Conservation (phyloP, 225 moss, liverwort and hornwort species). For the Bryoerythrophyllum caledonicum region DNA sequence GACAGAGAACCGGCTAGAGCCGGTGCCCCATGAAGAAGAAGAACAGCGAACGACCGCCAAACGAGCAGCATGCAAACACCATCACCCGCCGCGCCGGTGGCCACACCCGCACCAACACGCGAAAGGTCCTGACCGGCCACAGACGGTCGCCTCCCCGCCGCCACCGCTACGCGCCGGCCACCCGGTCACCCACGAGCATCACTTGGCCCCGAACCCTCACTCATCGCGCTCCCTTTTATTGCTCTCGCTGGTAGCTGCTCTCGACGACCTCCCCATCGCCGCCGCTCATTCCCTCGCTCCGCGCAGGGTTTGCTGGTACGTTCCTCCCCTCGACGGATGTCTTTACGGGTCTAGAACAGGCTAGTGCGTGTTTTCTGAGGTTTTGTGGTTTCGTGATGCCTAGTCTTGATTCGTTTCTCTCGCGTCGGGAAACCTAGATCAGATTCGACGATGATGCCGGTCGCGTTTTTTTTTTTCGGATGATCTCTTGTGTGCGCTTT, state of each 20-base stretch:
- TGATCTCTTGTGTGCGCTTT: neutral
- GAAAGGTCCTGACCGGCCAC: neutral
- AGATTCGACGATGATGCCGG: no score
- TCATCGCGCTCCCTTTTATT: neutral
- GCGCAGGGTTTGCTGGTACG: slow-evolving; percentile 25
- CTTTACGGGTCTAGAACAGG: neutral
- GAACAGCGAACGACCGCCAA: neutral
- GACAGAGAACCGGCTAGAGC: neutral
- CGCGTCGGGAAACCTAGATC: no score
- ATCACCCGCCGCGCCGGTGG: neutral
- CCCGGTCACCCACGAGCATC: slow-evolving; percentile 5
- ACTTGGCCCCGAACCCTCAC: slow-evolving; percentile 16
- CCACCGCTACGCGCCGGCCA: neutral
- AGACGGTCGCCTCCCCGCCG: neutral
- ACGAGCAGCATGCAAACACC: neutral
- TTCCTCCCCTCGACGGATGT: neutral
- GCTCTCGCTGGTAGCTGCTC: neutral
- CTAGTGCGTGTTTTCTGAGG: no score
- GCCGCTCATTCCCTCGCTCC: slow-evolving; percentile 19
- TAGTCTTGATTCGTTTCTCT: no score
- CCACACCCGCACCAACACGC: neutral
- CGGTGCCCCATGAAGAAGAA: neutral
- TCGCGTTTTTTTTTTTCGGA: no score
- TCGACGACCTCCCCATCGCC: neutral
- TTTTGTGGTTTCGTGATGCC: no score